phyloP scores from a whole-genome alignment of 352 stramenopile genomes.

The Pythium rishiriense region DNA sequence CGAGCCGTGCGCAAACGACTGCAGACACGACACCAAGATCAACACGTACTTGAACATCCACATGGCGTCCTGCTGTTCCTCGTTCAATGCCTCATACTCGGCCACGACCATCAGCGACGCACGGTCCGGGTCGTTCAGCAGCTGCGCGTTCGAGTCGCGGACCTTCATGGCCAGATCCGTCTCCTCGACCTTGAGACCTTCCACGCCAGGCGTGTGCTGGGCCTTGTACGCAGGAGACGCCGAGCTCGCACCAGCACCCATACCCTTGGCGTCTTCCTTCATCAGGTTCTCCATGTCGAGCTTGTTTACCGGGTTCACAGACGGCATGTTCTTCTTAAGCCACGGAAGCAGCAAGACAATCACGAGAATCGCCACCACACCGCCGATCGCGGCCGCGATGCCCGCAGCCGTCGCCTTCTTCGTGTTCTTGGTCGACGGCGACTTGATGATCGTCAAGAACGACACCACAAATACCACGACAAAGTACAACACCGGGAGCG shows the following conservation, averaged over 20 bases:
- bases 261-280: slow-evolving; percentile 6
- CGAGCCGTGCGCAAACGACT: slow-evolving; percentile 76
- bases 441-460: slow-evolving; percentile 54
- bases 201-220: slow-evolving; percentile 14
- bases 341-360: slow-evolving; percentile 32
- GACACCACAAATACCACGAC: slow-evolving; percentile 49
- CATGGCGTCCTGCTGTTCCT: slow-evolving; percentile 43
- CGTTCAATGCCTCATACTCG: slow-evolving; percentile 33
- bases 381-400: neutral
- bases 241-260: too few relatives aligned
- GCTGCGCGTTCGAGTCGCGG: neutral
- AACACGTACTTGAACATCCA: slow-evolving; percentile 61
- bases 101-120: slow-evolving; percentile 19
- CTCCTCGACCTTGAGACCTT: neutral
- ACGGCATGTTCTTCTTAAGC: slow-evolving; percentile 26
- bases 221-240: slow-evolving; percentile 6
- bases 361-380: slow-evolving; percentile 5
- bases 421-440: slow-evolving; percentile 9
- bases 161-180: neutral
- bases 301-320: slow-evolving; percentile 13
- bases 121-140: slow-evolving; percentile 13
- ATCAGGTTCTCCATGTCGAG: slow-evolving; percentile 28
- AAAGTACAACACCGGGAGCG: slow-evolving; percentile 51
- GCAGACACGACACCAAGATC: slow-evolving; percentile 67
- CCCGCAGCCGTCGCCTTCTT: neutral